These are phyloP conservation scores for Funneliformis mosseae DNA, from an alignment of 192 early-diverging fungal genomes.

Conservation along the genomic window DNA sequence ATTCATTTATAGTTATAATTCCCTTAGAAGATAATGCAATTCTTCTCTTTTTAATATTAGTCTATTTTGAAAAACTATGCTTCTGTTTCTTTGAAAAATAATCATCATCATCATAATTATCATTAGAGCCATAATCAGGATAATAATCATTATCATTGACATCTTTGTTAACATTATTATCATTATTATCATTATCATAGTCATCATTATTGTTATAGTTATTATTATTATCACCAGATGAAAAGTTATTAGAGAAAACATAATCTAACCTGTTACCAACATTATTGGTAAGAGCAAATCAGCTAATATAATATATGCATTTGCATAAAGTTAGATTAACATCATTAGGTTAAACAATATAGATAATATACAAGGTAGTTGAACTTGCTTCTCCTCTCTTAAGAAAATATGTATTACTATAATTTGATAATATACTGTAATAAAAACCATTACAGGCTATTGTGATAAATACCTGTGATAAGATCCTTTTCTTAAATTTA, in stretches of 20 bases:
- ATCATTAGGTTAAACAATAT: slow-evolving; percentile 4
- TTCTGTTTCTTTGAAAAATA: neutral
- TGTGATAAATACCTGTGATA: slow-evolving; percentile 20
- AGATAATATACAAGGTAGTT: slow-evolving; percentile 1
- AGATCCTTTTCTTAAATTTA: slow-evolving; percentile 6
- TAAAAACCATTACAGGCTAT: slow-evolving; percentile 20
- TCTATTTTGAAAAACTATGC: neutral
- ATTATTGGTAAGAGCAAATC: slow-evolving; percentile 7
- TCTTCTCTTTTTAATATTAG: neutral
- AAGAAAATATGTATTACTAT: slow-evolving; percentile 20
- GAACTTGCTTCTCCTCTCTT: neutral
- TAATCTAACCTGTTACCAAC: slow-evolving; percentile 5
- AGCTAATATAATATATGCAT: slow-evolving; percentile 10
- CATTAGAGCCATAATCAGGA: neutral
- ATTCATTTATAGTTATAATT: neutral
- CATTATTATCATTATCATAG: neutral
- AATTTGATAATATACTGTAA: slow-evolving; percentile 17
- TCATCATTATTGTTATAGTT: neutral
- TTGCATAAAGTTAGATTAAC: slow-evolving; percentile 11
- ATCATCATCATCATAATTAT: neutral
- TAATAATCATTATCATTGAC: neutral
- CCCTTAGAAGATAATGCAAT: neutral
- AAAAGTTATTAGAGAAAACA: neutral
- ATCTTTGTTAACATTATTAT: too few species aligned
- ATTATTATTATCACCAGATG: neutral